phyloP scores from a whole-genome alignment of 2,329 filamentous ascomycete species.

The Knufia petricola region DNA sequence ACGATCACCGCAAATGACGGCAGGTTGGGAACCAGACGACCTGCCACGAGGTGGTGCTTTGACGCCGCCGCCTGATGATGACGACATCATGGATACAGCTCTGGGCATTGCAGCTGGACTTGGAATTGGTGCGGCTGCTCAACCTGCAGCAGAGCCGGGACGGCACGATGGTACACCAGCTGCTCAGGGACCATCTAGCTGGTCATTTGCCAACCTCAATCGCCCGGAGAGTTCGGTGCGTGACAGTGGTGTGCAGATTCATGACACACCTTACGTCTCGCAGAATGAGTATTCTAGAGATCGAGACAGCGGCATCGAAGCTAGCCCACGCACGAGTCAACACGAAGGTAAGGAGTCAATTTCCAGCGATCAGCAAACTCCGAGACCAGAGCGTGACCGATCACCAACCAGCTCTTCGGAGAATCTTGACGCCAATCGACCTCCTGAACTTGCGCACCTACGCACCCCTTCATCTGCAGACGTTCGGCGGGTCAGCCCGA shows the following conservation, averaged over 20 bases:
- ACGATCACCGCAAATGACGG: constrained; percentile 18
- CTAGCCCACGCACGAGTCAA: constrained; percentile 19
- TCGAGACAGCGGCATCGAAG: constrained; percentile 38
- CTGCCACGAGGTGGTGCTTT: constrained; percentile 19
- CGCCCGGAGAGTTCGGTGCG: constrained; percentile 20
- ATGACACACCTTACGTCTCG: constrained; percentile 31
- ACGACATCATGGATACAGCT: constrained; percentile 22
- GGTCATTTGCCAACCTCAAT: constrained; percentile 19
- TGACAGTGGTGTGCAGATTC: constrained; percentile 36
- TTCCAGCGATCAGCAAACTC: constrained; percentile 11
- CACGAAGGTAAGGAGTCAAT: constrained; percentile 5
- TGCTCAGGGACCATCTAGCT: constrained; percentile 8
- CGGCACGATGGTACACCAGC: constrained; percentile 12
- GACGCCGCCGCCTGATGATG: constrained; percentile 20
- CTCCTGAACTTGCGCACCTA: constrained; percentile 10
- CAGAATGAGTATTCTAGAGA: constrained; percentile 18
- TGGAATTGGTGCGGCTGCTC: constrained; percentile 15
- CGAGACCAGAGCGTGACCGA: constrained; percentile 17
- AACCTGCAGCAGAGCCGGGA: constrained; percentile 1
- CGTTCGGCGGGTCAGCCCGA: constrained; percentile 23
- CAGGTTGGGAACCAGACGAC: constrained; percentile 20
- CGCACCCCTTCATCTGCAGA: constrained; percentile 14
- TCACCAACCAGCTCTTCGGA: constrained; percentile 23
- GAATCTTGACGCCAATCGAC: constrained; percentile 18
- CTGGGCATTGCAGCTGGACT: constrained; percentile 22